Evolutionary conservation across 106 monocot species (phyloP), one percentile per base, ranked within the genome.

Genomic region (Dioscorea dumetorum): DNA sequence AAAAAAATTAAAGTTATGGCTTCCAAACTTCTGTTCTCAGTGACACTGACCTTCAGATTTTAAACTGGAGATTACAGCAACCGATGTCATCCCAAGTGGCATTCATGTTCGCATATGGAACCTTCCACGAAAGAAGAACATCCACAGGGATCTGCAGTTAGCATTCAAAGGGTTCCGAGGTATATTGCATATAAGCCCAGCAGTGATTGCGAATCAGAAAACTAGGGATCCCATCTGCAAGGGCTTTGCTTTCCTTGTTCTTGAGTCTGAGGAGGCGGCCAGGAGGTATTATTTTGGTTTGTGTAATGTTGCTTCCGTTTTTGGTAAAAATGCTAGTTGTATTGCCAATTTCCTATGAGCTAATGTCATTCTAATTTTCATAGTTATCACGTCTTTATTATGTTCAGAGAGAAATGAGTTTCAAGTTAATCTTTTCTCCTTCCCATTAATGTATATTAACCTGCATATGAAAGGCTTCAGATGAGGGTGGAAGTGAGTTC

Each of bases 151-250:
- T 73, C 52, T 99, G 61, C 71, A 81, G 58, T 64, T 60, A 31
- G 89, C 87, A 58, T 92, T 99, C 68, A 82, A 80, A 75, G 86
- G 70, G 22, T 99, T 92, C 66, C 70, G 66, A 67, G 87, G 84
- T 51, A 82, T 99, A 61, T 22, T 85, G 48, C 72, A 80, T 32
- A 90, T 99, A 78, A 80, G 33, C 34, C 90, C 97, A 54, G 88
- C 87, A 51, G 84, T 87, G 24, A 73, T 59, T 68, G 97, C 84
- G 57, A 99, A 83, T 66, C 66, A 64, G 66, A 99, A 99, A 74
- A 99, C 97, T n/a, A 92, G 90, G 64, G 97, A 99, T 70, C 97
- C 97, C 63, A 70, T 99, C 34, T 99, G 97, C 73, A 99, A 82
- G 79, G 97, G 97, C 16, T 92, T 92, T 71, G 97, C 97, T 61